Evolutionary conservation across 1,284 basidiomycete species (phyloP).

Genomic region (Amylostereum areolatum): DNA sequence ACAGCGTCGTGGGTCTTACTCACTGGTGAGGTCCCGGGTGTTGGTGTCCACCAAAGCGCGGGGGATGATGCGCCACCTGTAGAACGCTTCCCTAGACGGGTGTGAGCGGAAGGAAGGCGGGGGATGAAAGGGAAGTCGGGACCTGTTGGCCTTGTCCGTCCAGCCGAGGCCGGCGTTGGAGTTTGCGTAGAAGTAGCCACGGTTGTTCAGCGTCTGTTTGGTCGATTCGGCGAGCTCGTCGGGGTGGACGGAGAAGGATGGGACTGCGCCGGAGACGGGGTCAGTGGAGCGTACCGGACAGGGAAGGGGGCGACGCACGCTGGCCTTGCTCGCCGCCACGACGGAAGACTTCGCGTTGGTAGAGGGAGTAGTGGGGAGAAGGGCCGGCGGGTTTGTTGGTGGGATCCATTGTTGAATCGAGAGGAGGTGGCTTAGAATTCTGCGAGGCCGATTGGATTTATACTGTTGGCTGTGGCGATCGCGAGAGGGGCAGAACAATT

Average conservation of each 20-base stretch:
- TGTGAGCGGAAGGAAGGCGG: constrained; percentile 1
- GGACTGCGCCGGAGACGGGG: no score
- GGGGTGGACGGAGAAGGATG: constrained; percentile 38
- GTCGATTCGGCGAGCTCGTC: constrained; percentile 45
- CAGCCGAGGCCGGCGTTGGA: constrained; percentile 53
- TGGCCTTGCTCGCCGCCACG: constrained; percentile 34
- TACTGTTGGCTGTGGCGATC: no score
- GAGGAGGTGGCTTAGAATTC: no score
- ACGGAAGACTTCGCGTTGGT: constrained; percentile 48
- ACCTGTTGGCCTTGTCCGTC: constrained; percentile 50
- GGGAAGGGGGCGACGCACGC: constrained; percentile 22
- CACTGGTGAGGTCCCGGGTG: constrained; percentile 44
- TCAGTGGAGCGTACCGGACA: no score
- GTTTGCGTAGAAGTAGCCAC: constrained; percentile 50
- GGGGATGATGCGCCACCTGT: constrained; percentile 47
- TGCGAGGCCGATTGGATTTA: no score
- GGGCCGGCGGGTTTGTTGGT: constrained; percentile 44
- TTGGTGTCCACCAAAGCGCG: constrained; percentile 57
- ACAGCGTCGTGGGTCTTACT: constrained; percentile 7
- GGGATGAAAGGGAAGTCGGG: no score
- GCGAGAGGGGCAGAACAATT: no score
- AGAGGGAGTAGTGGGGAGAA: constrained; percentile 51
- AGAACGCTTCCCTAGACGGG: constrained; percentile 37
- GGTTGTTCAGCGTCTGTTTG: constrained; percentile 44
- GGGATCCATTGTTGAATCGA: constrained; percentile 43